Evolutionary conservation across 306 rosid genomes (phyloP).

Genomic region (Dicorynia guianensis): DNA sequence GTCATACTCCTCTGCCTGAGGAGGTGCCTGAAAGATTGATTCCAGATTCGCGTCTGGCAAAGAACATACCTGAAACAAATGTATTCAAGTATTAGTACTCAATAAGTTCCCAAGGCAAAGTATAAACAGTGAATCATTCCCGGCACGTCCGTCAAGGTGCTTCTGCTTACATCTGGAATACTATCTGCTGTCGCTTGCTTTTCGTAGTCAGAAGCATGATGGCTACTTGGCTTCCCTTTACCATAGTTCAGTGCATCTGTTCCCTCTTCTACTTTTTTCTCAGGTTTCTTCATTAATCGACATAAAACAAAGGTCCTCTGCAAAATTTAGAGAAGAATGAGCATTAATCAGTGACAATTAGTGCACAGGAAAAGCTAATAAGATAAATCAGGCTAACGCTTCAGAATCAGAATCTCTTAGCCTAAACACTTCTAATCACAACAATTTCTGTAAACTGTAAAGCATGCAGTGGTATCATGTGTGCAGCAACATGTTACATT

Average conservation of each 20-base stretch:
- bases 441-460: background rate
- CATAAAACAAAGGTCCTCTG: conserved; percentile 54
- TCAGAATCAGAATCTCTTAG: background rate
- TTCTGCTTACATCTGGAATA: conserved; percentile 47
- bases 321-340: conserved; percentile 11
- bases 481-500: background rate
- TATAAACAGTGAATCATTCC: background rate
- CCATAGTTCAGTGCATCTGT: background rate
- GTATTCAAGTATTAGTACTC: background rate
- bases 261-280: conserved; percentile 26
- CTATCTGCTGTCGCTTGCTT: background rate
- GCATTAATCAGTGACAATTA: background rate
- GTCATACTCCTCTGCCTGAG: background rate
- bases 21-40: background rate
- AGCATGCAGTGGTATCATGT: background rate
- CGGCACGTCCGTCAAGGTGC: background rate
- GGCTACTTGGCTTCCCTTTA: conserved; percentile 28
- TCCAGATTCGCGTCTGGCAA: background rate
- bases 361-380: background rate
- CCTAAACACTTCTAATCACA: background rate
- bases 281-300: conserved; percentile 46
- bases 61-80: conserved; percentile 6
- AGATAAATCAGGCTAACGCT: background rate
- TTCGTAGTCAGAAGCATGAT: background rate
- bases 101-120: background rate